Base-by-base conservation (phyloP, 2,329 filamentous ascomycete genomes). In the Botrytis cinerea region DNA sequence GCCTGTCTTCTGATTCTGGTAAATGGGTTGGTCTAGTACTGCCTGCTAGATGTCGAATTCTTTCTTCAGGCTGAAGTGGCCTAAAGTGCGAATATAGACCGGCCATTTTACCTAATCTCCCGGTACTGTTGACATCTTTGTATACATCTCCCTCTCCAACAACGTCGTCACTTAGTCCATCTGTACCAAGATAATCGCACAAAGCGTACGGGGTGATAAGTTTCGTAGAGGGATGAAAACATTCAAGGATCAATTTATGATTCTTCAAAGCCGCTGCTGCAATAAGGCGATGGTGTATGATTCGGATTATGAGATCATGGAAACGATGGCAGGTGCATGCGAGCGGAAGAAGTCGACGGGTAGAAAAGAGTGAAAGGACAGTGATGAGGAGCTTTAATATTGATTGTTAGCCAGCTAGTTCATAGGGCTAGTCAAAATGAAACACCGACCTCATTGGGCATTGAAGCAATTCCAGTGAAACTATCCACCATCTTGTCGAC, bases 241-340 rank as follows among this genome's bases (percentile, higher is more conserved):
- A 93, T 83, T 95, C 92, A 60, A 97, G 87, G 54, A 95, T 88
- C 57, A 96, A 83, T 71, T 90, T 88, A 79, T 93, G 88, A 54
- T 89, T 87, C 68, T 74, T 74, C 12, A 91, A 82, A 4, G 87
- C 83, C 7, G 89, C 86, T 32, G 89, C 88, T 32, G 86, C 81
- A 64, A 90, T 82, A 2, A 94, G 84, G 48, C 92, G 90, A 67
- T 87, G 86, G 75, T 92, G 88, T 12, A 94, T 82, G 62, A 93
- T 86, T 40, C 88, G 87, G 7, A 90, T 82, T 73, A 92, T 86
- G 59, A 92, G 80, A 59, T 85, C 87, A 80, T 91, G 86, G 78
- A 94, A 88, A 57, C 88, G 90, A 45, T 86, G 89, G 71, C 87
- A 92, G 72, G 91, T 85, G 63, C 85, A 79, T 60, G 89, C 86